Base-by-base conservation (phyloP, 176 grass and related monocot genomes). In the Canna indica region DNA sequence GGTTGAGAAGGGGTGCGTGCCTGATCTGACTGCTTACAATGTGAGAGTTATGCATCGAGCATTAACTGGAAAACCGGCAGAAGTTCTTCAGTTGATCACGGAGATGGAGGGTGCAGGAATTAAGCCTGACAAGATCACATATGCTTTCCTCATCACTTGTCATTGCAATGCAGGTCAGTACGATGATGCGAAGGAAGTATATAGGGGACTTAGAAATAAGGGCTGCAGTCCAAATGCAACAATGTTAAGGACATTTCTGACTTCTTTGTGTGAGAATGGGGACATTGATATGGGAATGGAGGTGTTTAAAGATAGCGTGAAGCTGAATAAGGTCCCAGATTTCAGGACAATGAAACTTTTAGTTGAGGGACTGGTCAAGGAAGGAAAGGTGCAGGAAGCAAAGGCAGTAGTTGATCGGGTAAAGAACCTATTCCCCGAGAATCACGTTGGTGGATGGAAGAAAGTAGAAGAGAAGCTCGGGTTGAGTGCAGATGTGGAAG, bases 91-190 rank as follows among this genome's bases (percentile, higher is more conserved):
- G 46, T 48, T 85, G 67, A 86, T 91, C 11, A 53, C 11, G 16
- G 83, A 85, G 30, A 91, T 91, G 88, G 81, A 91, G 69, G 70
- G 70, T 1, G 68, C 27, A 48, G 86, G 83, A 64, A 58, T 86
- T 52, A 76, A 82, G 22, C 88, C 88, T 0, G 77, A 91, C 36
- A 81, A 66, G 8, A 66, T 85, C 72, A 91, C 92, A 3, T 91
- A 96, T 56, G 89, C 82, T 73, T 89, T 73, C 68, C 89, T 96
- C 50, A 91, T 96, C 64, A 57, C 63, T 24, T 82, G 83, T 36
- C 83, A 82, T 36, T 89, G 22, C 69, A 89, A 72, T 41, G 76
- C 66, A 63, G 79, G 78, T 3, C 84, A 46, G 50, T 25, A 86
- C 26, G 74, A 85, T 32, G 83, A 85, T 59, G 88, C 84, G 22